These are phyloP conservation scores for Fusarium cicatricum DNA, from an alignment of 2,329 filamentous ascomycete genomes.

Conservation along the genomic window DNA sequence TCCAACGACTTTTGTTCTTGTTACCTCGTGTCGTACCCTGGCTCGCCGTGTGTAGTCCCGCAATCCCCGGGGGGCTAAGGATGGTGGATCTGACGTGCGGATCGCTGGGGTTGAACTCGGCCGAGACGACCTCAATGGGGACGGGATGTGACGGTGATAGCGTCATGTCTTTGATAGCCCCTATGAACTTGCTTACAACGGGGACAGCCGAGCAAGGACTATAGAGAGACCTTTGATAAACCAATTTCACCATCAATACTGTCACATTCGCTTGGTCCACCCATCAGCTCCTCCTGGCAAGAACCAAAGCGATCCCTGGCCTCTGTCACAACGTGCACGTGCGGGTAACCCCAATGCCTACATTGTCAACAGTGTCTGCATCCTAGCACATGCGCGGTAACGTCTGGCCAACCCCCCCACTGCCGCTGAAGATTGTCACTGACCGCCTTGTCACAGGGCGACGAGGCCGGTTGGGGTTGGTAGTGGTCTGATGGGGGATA, in stretches of 20 bases:
- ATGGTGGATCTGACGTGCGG: conserved; percentile 3
- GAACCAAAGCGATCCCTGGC: conserved; percentile 12
- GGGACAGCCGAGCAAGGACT: background rate
- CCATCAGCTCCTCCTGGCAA: conserved; percentile 10
- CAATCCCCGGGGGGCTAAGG: conserved; percentile 5
- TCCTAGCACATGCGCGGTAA: conserved; percentile 3
- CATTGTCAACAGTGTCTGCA: conserved; percentile 15
- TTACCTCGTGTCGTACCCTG: conserved; percentile 19
- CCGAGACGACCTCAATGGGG: conserved; percentile 11
- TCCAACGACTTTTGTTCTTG: conserved; percentile 23
- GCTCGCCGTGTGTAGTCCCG: conserved; percentile 6
- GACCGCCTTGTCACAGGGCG: conserved; percentile 10
- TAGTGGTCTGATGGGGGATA: conserved; percentile 7
- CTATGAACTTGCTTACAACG: background rate
- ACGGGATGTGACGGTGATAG: conserved; percentile 5
- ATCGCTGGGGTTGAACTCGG: conserved; percentile 6
- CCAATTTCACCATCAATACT: conserved; percentile 1
- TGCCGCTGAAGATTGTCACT: background rate
- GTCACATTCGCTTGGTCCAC: conserved; percentile 6
- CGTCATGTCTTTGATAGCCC: background rate
- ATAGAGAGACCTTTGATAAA: background rate
- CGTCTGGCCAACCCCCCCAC: background rate
- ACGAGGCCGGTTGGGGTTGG: background rate
- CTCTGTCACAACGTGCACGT: conserved; percentile 25
- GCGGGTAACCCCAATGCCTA: conserved; percentile 23